Evolutionary conservation across 2,329 filamentous ascomycete genomes (phyloP).

Genomic region (Colletotrichum simmondsii): DNA sequence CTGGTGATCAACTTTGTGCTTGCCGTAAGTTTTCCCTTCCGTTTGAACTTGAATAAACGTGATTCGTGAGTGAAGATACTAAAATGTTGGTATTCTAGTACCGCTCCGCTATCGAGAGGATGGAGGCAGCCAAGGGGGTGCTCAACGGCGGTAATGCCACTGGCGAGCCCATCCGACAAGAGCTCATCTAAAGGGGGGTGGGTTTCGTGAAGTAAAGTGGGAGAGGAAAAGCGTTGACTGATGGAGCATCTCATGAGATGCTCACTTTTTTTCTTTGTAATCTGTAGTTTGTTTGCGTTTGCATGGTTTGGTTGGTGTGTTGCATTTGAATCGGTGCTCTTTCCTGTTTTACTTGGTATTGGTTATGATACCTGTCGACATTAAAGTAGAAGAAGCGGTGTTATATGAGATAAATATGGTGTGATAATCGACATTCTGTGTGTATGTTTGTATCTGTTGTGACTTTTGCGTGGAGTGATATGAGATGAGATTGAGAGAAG

Average conservation of each 20-base stretch:
- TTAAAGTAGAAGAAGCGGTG: background rate
- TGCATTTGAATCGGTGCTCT: background rate
- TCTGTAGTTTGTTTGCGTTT: background rate
- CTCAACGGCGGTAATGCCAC: slow-evolving; percentile 6
- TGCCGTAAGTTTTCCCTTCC: slow-evolving; percentile 66
- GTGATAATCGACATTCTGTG: background rate
- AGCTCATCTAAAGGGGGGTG: slow-evolving; percentile 40
- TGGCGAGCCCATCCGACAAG: slow-evolving; percentile 38
- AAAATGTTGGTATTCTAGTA: slow-evolving; percentile 2
- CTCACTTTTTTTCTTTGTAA: background rate
- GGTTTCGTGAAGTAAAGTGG: background rate
- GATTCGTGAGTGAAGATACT: background rate
- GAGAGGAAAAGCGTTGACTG: background rate
- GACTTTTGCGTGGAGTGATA: background rate
- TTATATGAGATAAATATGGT: background rate
- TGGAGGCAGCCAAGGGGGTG: background rate
- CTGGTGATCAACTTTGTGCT: slow-evolving; percentile 90
- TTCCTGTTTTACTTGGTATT: background rate
- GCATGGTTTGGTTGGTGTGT: background rate
- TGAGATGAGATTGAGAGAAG: background rate
- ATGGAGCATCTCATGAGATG: background rate
- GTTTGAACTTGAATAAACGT: no score
- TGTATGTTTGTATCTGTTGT: background rate
- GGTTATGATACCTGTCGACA: background rate
- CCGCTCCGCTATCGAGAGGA: slow-evolving; percentile 29